Percentiles rank a stretch among this genome's conserved stretches.
These are phyloP conservation scores for Clarireedia hainanense DNA, from an alignment of 2,329 filamentous ascomycete genomes.

Conservation along the genomic window DNA sequence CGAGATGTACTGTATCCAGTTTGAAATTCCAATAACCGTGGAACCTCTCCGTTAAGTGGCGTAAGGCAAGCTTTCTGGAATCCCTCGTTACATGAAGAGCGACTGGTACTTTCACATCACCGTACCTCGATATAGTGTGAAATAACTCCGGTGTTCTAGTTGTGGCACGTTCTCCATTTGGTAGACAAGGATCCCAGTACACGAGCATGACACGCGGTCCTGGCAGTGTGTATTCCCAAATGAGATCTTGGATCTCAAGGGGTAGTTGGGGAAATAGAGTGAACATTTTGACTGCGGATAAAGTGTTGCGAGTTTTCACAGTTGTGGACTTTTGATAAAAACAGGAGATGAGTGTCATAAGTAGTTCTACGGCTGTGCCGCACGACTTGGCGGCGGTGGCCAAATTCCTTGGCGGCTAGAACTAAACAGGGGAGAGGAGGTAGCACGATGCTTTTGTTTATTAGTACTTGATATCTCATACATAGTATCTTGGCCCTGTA, in stretches of 20 bases:
- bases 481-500: too few relatives aligned
- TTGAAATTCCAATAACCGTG: constrained; percentile 1
- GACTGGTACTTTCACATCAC: not conserved
- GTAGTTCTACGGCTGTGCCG: too few relatives aligned
- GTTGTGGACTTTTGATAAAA: too few relatives aligned
- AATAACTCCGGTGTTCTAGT: not conserved
- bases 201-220: not conserved
- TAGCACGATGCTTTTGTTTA: too few relatives aligned
- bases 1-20: not conserved
- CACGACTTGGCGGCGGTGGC: too few relatives aligned
- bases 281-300: not conserved
- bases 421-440: too few relatives aligned
- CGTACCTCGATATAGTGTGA: not conserved
- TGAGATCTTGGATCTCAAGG: not conserved
- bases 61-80: not conserved
- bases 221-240: not conserved
- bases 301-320: too few relatives aligned
- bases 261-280: not conserved
- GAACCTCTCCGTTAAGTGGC: not conserved
- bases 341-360: too few relatives aligned
- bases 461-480: too few relatives aligned
- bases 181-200: not conserved
- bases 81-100: not conserved
- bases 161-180: not conserved
- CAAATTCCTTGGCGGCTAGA: too few relatives aligned